Evolutionary conservation across 1,139 yeast genomes (phyloP).

Genomic region (Pichia sp.): DNA sequence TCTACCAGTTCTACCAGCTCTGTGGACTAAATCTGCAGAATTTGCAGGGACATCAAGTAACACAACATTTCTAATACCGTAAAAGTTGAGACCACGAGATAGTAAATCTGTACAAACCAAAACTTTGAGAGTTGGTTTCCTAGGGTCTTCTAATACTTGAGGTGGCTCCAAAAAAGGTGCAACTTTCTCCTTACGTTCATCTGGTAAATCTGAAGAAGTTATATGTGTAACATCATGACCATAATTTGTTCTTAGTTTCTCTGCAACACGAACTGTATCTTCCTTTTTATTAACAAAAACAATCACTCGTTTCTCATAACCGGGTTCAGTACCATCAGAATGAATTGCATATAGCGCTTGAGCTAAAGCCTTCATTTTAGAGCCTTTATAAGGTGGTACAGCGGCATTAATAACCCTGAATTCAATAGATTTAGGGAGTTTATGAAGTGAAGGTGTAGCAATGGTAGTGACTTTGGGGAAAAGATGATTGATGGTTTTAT

Average conservation of each 20-base stretch:
- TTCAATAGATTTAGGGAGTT: constrained; percentile 67
- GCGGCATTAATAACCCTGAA: constrained; percentile 71
- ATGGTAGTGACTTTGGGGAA: constrained; percentile 64
- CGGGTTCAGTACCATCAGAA: constrained; percentile 75
- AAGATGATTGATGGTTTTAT: constrained; percentile 48
- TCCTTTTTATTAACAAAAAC: constrained; percentile 77
- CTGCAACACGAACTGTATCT: constrained; percentile 51
- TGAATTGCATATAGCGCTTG: constrained; percentile 83
- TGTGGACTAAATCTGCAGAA: constrained; percentile 79
- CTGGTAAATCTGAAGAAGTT: constrained; percentile 55
- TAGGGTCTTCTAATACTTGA: constrained; percentile 32
- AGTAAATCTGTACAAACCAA: constrained; percentile 84
- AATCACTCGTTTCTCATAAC: constrained; percentile 70
- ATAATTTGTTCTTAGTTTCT: constrained; percentile 43
- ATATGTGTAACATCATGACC: constrained; percentile 59
- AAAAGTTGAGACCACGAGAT: constrained; percentile 86
- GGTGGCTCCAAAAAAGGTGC: constrained; percentile 59
- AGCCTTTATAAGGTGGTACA: constrained; percentile 71
- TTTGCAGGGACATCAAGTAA: constrained; percentile 80
- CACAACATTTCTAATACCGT: constrained; percentile 72
- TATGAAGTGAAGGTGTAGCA: constrained; percentile 76
- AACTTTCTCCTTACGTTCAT: constrained; percentile 50
- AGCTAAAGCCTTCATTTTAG: constrained; percentile 75
- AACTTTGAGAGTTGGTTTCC: constrained; percentile 39
- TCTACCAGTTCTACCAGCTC: constrained; percentile 93